A percentile compares a stretch with the other conserved stretches of the same genome.
Evolutionary conservation across 2,329 filamentous ascomycete genomes (phyloP).

Genomic region (Paramyrothecium sp.): DNA sequence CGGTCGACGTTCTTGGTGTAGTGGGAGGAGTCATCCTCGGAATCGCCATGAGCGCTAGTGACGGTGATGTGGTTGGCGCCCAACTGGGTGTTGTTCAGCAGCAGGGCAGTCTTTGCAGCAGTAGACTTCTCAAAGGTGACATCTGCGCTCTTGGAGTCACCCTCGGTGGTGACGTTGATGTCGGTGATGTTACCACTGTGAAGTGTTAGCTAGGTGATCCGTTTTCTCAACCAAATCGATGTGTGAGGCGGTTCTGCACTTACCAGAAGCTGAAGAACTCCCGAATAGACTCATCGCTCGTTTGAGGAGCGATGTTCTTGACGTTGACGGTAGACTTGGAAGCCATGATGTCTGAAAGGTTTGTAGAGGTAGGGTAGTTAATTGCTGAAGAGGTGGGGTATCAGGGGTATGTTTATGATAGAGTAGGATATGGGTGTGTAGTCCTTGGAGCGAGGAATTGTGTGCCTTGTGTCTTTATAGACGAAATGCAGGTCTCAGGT

Average conservation of each 20-base stretch:
- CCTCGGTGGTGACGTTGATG: slow-evolving; percentile 70
- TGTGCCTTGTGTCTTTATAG: neutral
- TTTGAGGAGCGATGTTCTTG: slow-evolving; percentile 80
- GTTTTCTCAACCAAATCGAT: neutral
- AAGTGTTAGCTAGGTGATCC: slow-evolving; percentile 13
- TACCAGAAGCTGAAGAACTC: slow-evolving; percentile 98
- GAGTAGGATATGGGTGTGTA: neutral
- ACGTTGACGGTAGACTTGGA: slow-evolving; percentile 72
- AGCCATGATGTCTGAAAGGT: slow-evolving; percentile 44
- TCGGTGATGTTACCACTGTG: slow-evolving; percentile 84
- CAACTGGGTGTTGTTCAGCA: slow-evolving; percentile 95
- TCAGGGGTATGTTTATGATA: neutral
- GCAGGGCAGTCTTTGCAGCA: slow-evolving; percentile 92
- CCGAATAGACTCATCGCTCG: slow-evolving; percentile 84
- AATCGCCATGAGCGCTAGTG: slow-evolving; percentile 63
- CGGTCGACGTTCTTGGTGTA: slow-evolving; percentile 54
- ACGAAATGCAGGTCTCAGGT: neutral
- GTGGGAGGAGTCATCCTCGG: slow-evolving; percentile 60
- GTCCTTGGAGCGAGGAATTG: neutral
- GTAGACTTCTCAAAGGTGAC: slow-evolving; percentile 97
- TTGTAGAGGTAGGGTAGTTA: neutral
- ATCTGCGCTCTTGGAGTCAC: slow-evolving; percentile 76
- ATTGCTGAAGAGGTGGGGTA: neutral
- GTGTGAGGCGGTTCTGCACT: slow-evolving; percentile 20
- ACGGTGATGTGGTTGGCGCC: slow-evolving; percentile 81